Conservation (phyloP, 768 basidiomycete genomes). For the Boletus speciosus region DNA sequence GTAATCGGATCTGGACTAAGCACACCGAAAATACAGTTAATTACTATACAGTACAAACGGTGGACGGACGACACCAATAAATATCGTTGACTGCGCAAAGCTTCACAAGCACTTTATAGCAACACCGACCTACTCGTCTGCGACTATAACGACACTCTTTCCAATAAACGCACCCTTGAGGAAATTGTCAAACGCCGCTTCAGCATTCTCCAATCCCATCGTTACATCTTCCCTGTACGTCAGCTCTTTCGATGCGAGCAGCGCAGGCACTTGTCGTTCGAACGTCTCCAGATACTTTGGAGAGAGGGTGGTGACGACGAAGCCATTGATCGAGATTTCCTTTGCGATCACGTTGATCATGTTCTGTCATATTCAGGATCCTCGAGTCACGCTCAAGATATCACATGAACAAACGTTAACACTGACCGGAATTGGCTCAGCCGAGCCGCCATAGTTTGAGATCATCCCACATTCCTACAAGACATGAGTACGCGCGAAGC, state of each 20-base stretch:
- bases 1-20: no score
- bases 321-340: slow-evolving; percentile 44
- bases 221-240: slow-evolving; percentile 45
- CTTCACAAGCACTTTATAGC: neutral
- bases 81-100: neutral
- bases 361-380: slow-evolving; percentile 27
- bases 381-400: neutral
- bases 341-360: slow-evolving; percentile 36
- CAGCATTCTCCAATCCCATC: slow-evolving; percentile 39
- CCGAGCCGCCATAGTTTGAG: neutral
- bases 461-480: slow-evolving; percentile 33
- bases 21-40: no score
- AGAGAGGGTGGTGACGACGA: slow-evolving; percentile 32
- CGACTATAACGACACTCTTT: slow-evolving; percentile 8
- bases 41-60: no score
- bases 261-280: slow-evolving; percentile 36
- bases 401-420: neutral
- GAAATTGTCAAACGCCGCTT: slow-evolving; percentile 7
- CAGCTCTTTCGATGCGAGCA: slow-evolving; percentile 45
- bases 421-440: slow-evolving; percentile 1
- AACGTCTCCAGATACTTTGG: slow-evolving; percentile 42
- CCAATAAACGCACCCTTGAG: slow-evolving; percentile 8
- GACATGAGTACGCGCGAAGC: neutral
- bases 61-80: neutral
- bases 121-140: neutral